phyloP scores from a whole-genome alignment of 1,139 yeast species.

The Suhomyces yuchorum region DNA sequence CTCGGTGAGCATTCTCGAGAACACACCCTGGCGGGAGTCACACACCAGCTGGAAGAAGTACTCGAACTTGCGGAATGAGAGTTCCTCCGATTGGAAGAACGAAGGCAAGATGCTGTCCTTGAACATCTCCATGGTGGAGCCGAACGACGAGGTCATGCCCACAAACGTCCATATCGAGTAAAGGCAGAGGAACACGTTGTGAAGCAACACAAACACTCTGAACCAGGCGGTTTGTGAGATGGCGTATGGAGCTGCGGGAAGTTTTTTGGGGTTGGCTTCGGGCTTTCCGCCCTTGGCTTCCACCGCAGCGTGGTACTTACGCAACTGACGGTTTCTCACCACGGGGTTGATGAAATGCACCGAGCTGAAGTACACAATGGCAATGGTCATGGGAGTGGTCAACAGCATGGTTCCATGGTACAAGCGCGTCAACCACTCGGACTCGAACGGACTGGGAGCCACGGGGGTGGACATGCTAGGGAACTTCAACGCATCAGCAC shows the following conservation, averaged over 20 bases:
- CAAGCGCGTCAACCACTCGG: constrained; percentile 27
- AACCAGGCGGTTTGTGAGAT: constrained; percentile 51
- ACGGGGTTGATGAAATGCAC: constrained; percentile 59
- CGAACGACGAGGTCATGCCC: constrained; percentile 62
- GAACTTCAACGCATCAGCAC: constrained; percentile 33
- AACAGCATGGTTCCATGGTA: constrained; percentile 40
- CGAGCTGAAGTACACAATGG: constrained; percentile 57
- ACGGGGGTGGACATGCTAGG: constrained; percentile 36
- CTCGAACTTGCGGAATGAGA: constrained; percentile 25
- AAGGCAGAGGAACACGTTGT: constrained; percentile 61
- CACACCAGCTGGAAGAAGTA: constrained; percentile 64
- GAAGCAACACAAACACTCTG: constrained; percentile 59
- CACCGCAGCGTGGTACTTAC: constrained; percentile 24
- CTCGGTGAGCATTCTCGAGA: constrained; percentile 33
- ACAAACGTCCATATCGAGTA: constrained; percentile 74
- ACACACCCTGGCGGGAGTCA: constrained; percentile 62
- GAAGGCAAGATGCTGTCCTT: constrained; percentile 26
- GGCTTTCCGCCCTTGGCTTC: constrained; percentile 22
- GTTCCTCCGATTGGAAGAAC: constrained; percentile 15
- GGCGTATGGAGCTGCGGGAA: constrained; percentile 58
- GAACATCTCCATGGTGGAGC: constrained; percentile 37
- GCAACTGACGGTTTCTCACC: constrained; percentile 39
- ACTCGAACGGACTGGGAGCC: constrained; percentile 42
- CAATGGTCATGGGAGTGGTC: constrained; percentile 58
- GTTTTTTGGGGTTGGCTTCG: constrained; percentile 31